Evolutionary conservation across 352 stramenopile genomes (phyloP), one percentile per base, ranked within the genome.

Genomic region (Pythium sukuiense): DNA sequence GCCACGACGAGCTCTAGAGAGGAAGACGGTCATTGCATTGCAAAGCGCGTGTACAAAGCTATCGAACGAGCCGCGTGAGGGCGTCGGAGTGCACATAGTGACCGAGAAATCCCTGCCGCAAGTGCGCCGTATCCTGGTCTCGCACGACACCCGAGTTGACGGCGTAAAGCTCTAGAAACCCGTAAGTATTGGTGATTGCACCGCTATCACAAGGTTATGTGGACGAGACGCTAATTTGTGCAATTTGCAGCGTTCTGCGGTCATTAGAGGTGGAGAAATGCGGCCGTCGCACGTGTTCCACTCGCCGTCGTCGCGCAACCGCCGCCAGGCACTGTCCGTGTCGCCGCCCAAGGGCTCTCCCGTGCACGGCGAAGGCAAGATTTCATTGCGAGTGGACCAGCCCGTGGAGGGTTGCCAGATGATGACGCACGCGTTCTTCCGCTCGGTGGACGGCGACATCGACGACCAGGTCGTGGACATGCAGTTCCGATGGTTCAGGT

Each of bases 321-420:
- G 69, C 16, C 63, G 69, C 39, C 69, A 71, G 20, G 69, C 63
- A 0, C 14, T 59, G 12, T 75, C 69, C 1, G 55, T 75, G 59
- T 75, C 69, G n/a, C 69, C 69, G 20, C 69, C 63, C 3, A 78
- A 76, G 48, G 72, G 72, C n/a, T 82, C 72, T 0, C 75, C 75
- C 6, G 64, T 78, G 16, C 71, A 76, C 39, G 69, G 71, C 11
- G 74, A 83, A 67, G 70, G 70, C 27, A 71, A 73, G 49, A 77
- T 83, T 32, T 83, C 76, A 18, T 29, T 83, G 55, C 73, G 76
- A 20, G 73, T 83, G n/a, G 76, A 83, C 53, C 76, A 83, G 52
- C 76, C 76, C n/a, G 74, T 83, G 12, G 71, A 83, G 32, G 65
- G 67, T 24, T 83, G 76, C 43, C 63, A 76, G 39, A 70, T 83